phyloP scores from a whole-genome alignment of 2,329 filamentous ascomycete genomes.

The Claviceps africana region DNA sequence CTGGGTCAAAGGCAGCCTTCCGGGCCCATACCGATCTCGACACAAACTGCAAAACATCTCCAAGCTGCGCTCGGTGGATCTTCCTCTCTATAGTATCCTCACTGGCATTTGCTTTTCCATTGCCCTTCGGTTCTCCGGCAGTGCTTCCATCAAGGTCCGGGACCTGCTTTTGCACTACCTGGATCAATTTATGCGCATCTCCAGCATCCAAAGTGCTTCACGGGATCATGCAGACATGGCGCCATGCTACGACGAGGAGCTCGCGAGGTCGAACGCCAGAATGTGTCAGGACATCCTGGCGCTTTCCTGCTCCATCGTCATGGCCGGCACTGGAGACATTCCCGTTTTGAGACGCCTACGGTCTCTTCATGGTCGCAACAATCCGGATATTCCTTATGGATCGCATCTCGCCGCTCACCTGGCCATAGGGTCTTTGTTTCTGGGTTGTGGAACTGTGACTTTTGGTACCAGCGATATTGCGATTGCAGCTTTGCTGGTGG shows the following conservation, averaged over 20 bases:
- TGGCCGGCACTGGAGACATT: conserved; percentile 91
- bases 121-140: conserved; percentile 61
- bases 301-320: conserved; percentile 71
- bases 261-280: conserved; percentile 68
- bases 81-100: conserved; percentile 86
- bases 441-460: conserved; percentile 84
- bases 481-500: conserved; percentile 70
- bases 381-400: conserved; percentile 75
- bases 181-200: conserved; percentile 72
- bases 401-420: conserved; percentile 88
- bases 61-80: conserved; percentile 61
- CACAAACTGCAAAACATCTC: conserved; percentile 45
- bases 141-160: conserved; percentile 53
- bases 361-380: conserved; percentile 73
- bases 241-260: conserved; percentile 63
- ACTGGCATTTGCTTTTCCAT: conserved; percentile 76
- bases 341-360: conserved; percentile 72
- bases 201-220: conserved; percentile 35
- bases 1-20: conserved; percentile 68
- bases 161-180: conserved; percentile 75
- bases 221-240: conserved; percentile 15
- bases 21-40: conserved; percentile 49
- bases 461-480: conserved; percentile 81
- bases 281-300: conserved; percentile 87
- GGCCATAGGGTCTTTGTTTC: conserved; percentile 78